Percentiles rank a stretch among this genome's conserved stretches.
Conservation (phyloP, 208 protist species). For the Leishmania lainsoni region DNA sequence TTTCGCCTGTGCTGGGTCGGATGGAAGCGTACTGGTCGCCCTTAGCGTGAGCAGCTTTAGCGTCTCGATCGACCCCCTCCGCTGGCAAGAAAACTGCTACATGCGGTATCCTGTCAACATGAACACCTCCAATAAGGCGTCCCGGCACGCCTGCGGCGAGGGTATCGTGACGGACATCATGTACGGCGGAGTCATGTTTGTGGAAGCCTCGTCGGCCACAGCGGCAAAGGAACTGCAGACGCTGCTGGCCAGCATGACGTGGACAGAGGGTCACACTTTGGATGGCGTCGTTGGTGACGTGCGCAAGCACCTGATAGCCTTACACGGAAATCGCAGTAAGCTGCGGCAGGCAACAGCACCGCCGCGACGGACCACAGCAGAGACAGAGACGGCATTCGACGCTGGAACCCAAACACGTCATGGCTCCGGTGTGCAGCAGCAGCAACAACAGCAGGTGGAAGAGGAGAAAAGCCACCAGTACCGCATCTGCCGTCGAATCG, state of each 20-base stretch:
- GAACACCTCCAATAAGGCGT: constrained; percentile 31
- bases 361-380: background rate
- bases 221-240: constrained; percentile 47
- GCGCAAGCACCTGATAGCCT: constrained; percentile 33
- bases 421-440: background rate
- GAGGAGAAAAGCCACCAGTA: constrained; percentile 29
- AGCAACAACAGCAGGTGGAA: background rate
- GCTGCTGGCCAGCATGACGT: constrained; percentile 45
- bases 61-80: constrained; percentile 72
- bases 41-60: constrained; percentile 74
- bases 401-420: background rate
- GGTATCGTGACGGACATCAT: constrained; percentile 87
- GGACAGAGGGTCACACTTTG: constrained; percentile 41
- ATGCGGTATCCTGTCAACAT: constrained; percentile 56
- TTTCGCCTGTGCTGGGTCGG: background rate
- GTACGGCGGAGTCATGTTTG: constrained; percentile 77
- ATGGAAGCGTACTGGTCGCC: constrained; percentile 21
- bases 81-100: constrained; percentile 58
- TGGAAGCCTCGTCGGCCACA: constrained; percentile 56
- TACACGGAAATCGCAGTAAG: constrained; percentile 14
- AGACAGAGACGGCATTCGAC: background rate
- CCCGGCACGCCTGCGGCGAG: constrained; percentile 60
- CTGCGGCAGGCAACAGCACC: background rate
- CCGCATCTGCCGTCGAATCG: constrained; percentile 58
- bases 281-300: constrained; percentile 43